Percentiles rank a stretch among this genome's conserved stretches.
These are phyloP conservation scores for Aeschynomene evenia DNA, from an alignment of 306 rosid species.

Conservation along the genomic window DNA sequence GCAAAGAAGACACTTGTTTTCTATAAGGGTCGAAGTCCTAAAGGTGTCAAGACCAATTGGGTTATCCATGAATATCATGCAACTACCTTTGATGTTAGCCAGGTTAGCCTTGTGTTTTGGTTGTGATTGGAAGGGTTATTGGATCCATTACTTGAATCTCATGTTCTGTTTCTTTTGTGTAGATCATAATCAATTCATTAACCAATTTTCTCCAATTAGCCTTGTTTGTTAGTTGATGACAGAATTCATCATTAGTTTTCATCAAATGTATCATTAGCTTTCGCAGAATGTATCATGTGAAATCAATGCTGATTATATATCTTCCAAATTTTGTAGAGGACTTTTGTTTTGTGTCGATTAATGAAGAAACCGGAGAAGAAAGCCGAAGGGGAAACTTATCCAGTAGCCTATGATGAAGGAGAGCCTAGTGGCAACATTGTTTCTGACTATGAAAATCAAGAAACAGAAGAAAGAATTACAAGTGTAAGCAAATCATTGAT, in stretches of 20 bases:
- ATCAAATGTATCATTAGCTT: not conserved
- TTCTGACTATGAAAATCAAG: slow-evolving; percentile 20
- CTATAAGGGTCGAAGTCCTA: slow-evolving; percentile 33
- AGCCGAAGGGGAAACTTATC: slow-evolving; percentile 12
- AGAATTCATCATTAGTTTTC: not conserved
- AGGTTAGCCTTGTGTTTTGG: slow-evolving; percentile 38
- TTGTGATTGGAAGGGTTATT: slow-evolving; percentile 1
- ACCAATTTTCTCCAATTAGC: not conserved
- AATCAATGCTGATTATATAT: not conserved
- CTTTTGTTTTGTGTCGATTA: slow-evolving; percentile 52
- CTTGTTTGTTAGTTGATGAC: slow-evolving; percentile 1
- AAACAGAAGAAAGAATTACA: not conserved
- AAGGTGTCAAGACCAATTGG: slow-evolving; percentile 44
- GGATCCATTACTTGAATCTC: slow-evolving; percentile 3
- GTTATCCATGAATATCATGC: slow-evolving; percentile 68
- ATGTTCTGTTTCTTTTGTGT: not conserved
- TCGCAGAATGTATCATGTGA: not conserved
- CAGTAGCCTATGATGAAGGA: slow-evolving; percentile 19
- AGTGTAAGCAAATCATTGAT: slow-evolving; percentile 43
- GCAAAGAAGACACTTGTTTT: slow-evolving; percentile 66
- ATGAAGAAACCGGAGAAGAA: slow-evolving; percentile 36
- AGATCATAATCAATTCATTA: not conserved
- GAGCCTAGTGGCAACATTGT: slow-evolving; percentile 27
- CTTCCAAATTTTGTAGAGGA: slow-evolving; percentile 39
- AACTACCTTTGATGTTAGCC: not conserved